A percentile compares a stretch with the other conserved stretches of the same genome.
Evolutionary conservation across 1,284 basidiomycete species (phyloP).

Genomic region (Cystobasidium sp.): DNA sequence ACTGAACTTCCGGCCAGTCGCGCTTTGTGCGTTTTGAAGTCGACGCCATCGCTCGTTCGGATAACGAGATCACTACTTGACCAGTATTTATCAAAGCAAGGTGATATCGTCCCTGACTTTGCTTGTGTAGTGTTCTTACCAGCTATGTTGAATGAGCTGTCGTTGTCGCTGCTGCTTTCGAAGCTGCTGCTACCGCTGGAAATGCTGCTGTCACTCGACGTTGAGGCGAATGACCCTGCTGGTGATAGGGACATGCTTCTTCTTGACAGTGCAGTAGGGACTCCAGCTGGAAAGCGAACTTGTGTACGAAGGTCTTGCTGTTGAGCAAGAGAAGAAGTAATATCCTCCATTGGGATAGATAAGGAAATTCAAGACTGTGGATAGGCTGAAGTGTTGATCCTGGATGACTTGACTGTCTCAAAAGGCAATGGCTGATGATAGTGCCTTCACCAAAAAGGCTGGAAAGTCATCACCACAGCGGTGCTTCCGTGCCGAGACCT

Average conservation of each 20-base stretch:
- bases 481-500: too few relatives aligned
- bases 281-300: not conserved
- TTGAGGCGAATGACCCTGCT: slow-evolving; percentile 17
- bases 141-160: not conserved
- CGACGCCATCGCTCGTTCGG: slow-evolving; percentile 25
- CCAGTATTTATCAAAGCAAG: slow-evolving; percentile 28
- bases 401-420: too few relatives aligned
- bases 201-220: not conserved
- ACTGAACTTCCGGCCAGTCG: slow-evolving; percentile 34
- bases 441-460: too few relatives aligned
- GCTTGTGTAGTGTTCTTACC: not conserved
- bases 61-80: slow-evolving; percentile 28
- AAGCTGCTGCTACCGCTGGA: not conserved
- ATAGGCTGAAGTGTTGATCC: too few relatives aligned
- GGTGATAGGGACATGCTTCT: slow-evolving; percentile 15
- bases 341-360: too few relatives aligned
- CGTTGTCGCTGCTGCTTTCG: not conserved
- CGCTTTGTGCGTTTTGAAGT: slow-evolving; percentile 39
- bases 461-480: too few relatives aligned
- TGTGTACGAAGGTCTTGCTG: not conserved
- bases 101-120: slow-evolving; percentile 21
- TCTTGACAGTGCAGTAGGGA: slow-evolving; percentile 7
- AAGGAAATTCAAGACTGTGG: too few relatives aligned
- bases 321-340: too few relatives aligned
- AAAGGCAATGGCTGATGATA: too few relatives aligned